Evolutionary conservation across 306 rosid genomes (phyloP).

Genomic region (Luffa aegyptiaca): DNA sequence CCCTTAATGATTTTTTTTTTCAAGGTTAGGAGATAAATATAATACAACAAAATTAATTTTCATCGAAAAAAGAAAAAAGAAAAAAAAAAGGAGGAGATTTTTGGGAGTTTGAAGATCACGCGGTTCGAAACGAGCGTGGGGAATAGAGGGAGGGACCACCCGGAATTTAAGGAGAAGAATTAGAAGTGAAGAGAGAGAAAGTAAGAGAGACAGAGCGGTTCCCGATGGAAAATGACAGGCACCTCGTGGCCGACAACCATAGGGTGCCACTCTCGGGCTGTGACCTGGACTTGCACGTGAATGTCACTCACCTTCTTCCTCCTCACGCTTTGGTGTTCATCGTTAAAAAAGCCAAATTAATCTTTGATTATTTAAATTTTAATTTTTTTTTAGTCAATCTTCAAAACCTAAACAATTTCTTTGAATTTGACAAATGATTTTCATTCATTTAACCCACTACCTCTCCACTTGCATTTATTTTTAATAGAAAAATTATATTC

Average conservation of each 20-base stretch:
- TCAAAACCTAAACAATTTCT: neutral
- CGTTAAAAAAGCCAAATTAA: neutral
- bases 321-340: neutral
- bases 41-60: neutral
- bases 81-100: neutral
- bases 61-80: neutral
- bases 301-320: constrained; percentile 1
- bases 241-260: constrained; percentile 52
- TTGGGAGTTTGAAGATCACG: constrained; percentile 10
- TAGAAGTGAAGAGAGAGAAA: neutral
- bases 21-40: neutral
- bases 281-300: constrained; percentile 27
- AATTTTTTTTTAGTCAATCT: neutral
- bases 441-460: neutral
- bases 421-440: neutral
- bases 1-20: neutral
- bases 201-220: neutral
- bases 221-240: constrained; percentile 19
- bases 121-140: neutral
- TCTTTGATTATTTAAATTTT: neutral
- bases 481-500: neutral
- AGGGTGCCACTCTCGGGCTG: constrained; percentile 14
- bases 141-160: constrained; percentile 8
- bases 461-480: neutral
- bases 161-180: constrained; percentile 32